These are phyloP conservation scores for Leccinellum luteum DNA, from an alignment of 768 basidiomycete genomes.

Conservation along the genomic window DNA sequence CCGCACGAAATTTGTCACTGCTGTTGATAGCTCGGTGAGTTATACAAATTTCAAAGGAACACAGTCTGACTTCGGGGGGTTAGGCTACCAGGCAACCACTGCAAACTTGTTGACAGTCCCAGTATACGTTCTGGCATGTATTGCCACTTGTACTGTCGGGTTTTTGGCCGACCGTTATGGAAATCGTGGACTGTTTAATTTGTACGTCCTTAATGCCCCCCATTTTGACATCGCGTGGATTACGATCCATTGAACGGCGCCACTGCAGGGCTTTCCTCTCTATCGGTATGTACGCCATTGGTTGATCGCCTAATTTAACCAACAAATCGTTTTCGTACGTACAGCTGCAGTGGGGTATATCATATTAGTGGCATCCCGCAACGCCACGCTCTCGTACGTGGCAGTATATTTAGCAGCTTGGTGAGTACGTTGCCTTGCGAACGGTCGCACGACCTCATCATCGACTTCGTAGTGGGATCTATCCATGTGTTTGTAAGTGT, in stretches of 20 bases:
- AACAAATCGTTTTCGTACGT: neutral
- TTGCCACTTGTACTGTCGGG: conserved; percentile 63
- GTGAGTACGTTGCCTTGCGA: conserved; percentile 33
- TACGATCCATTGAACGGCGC: neutral
- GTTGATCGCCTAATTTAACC: neutral
- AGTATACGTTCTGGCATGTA: conserved; percentile 67
- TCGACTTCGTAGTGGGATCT: conserved; percentile 54
- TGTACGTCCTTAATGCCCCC: conserved; percentile 41
- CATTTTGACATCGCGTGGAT: neutral
- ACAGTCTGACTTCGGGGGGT: neutral
- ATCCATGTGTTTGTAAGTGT: conserved; percentile 64
- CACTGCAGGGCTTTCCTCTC: conserved; percentile 23
- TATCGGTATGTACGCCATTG: conserved; percentile 21
- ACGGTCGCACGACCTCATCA: neutral
- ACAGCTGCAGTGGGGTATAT: conserved; percentile 63
- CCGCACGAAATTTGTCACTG: neutral
- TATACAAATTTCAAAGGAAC: neutral
- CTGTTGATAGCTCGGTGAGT: conserved; percentile 39
- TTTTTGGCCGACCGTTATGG: conserved; percentile 61
- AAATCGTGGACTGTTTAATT: conserved; percentile 58
- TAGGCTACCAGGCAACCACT: conserved; percentile 64
- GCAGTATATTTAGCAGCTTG: conserved; percentile 70
- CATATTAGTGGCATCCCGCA: conserved; percentile 62
- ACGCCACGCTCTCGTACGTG: conserved; percentile 64
- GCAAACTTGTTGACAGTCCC: conserved; percentile 80